Conservation (phyloP, 768 basidiomycete species). For the Suillus subaureus region DNA sequence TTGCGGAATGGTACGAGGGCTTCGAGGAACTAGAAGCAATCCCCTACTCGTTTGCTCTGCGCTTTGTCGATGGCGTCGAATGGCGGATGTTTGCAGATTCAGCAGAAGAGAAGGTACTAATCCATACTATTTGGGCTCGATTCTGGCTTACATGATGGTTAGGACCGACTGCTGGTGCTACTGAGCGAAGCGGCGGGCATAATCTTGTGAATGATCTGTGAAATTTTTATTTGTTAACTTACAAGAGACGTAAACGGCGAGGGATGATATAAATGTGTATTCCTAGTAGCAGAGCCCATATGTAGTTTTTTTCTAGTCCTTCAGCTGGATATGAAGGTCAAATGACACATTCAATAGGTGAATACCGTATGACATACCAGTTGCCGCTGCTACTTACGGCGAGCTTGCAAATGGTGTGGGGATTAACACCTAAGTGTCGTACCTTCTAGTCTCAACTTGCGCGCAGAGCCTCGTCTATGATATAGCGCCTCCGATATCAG, state of each 20-base stretch:
- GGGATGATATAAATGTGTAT: neutral
- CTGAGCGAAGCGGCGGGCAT: conserved; percentile 32
- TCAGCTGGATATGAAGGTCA: neutral
- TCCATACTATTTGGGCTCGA: neutral
- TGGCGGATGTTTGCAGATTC: conserved; percentile 67
- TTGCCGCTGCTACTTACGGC: neutral
- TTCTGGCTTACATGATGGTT: neutral
- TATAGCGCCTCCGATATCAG: conserved; percentile 35
- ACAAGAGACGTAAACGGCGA: neutral
- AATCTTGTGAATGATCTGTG: conserved; percentile 27
- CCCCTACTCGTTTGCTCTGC: conserved; percentile 65
- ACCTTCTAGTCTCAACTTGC: conserved; percentile 34
- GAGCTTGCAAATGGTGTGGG: neutral
- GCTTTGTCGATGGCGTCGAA: conserved; percentile 51
- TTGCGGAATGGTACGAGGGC: conserved; percentile 68
- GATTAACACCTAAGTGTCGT: neutral
- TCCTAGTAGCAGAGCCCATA: neutral
- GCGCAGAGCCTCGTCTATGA: conserved; percentile 68
- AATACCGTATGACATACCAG: neutral
- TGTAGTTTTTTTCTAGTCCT: neutral
- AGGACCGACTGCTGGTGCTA: conserved; percentile 32
- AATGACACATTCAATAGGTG: neutral
- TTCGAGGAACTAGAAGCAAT: conserved; percentile 70
- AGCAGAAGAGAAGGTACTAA: conserved; percentile 59
- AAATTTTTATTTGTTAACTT: conserved; percentile 3